Base-by-base conservation (phyloP, 179 eudicot species). In the Silene coronaria region DNA sequence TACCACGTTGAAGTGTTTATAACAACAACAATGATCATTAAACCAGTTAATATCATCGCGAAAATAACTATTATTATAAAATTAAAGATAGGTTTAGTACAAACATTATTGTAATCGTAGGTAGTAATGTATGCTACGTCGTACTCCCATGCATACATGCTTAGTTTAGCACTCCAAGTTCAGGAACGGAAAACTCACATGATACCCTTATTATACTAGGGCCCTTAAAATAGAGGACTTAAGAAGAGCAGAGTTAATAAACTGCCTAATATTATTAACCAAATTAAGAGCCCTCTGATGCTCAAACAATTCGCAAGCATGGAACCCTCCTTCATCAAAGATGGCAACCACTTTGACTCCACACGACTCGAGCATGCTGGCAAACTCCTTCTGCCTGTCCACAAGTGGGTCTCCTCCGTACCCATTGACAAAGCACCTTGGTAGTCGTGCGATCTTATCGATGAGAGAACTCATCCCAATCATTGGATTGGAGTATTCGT, bases 241-340 rank as follows among this genome's bases (percentile, higher is more conserved):
- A 17, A 26, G 12, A 28, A 53, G 23, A 55, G 64, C 19, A 72
- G 86, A 81, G 6, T 57, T 11, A 34, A 91, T 69, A 42, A 90
- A 90, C 10, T 78, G 75, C 75, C 70, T 78, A 30, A 92, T 78
- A 27, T 80, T 79, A 12, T 83, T 79, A 55, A 85, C 79, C 75
- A 84, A 80, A 66, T 75, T 83, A 14, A 72, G 80, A 17, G 89
- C 91, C 70, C 68, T 84, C 5, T 73, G 53, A 4, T 87, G 87
- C 30, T 88, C 86, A 78, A 89, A 85, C 6, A 90, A n/a, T 84
- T 90, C 91, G 57, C 83, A 88, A 45, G 82, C 97, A 76, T 92
- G 97, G 65, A 77, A 78, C 2, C 92, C 96, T 3, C 73, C 88
- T 6, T 88, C 90, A 28, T 75, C 77, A 61, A 89, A 87, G 48